Evolutionary conservation across 2,329 filamentous ascomycete genomes (phyloP).

Genomic region (Epichloe sibirici): DNA sequence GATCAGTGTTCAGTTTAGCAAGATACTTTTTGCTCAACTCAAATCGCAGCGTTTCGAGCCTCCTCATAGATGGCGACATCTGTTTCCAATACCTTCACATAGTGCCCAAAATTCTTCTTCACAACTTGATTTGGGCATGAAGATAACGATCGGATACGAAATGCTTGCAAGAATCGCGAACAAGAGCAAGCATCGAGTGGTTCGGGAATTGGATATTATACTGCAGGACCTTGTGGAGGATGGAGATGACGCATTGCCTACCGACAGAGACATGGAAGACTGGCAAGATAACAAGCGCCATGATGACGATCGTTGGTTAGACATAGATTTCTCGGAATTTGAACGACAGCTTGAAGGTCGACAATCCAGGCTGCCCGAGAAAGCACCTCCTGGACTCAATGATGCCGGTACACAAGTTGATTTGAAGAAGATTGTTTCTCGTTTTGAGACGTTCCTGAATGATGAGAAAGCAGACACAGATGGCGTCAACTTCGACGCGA

Average conservation of each 20-base stretch:
- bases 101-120: constrained; percentile 9
- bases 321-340: constrained; percentile 84
- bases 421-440: constrained; percentile 78
- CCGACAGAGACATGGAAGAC: constrained; percentile 53
- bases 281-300: constrained; percentile 55
- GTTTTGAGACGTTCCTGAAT: constrained; percentile 87
- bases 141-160: constrained; percentile 80
- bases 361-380: constrained; percentile 23
- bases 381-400: constrained; percentile 39
- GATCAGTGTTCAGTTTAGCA: constrained; percentile 71
- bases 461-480: constrained; percentile 73
- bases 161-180: constrained; percentile 63
- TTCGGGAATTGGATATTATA: constrained; percentile 64
- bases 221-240: constrained; percentile 65
- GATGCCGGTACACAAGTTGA: constrained; percentile 59
- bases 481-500: constrained; percentile 61
- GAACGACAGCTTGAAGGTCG: constrained; percentile 61
- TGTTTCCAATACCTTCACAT: constrained; percentile 12
- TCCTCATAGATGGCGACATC: constrained; percentile 36
- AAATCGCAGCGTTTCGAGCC: constrained; percentile 72
- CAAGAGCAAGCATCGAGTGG: constrained; percentile 53
- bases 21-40: constrained; percentile 80
- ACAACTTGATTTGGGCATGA: constrained; percentile 68
- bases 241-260: constrained; percentile 54
- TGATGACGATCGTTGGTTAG: constrained; percentile 82